These are phyloP conservation scores for Polygonum aviculare DNA, from an alignment of 148 eudicot genomes.

Conservation along the genomic window DNA sequence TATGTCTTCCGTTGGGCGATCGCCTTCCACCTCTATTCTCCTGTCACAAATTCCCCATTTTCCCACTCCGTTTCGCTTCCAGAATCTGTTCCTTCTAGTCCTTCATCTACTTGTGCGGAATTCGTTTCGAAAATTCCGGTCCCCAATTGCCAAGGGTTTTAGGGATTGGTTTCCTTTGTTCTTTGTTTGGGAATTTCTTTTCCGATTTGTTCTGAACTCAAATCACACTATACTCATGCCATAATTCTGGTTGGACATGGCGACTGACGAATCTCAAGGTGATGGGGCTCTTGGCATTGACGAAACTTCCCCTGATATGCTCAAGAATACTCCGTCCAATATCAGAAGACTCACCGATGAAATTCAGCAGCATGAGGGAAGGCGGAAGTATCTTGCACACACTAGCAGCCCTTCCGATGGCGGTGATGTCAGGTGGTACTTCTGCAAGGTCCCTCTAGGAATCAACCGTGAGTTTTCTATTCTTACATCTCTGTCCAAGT, in stretches of 20 bases:
- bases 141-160: background rate
- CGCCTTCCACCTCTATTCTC: background rate
- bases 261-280: constrained; percentile 7
- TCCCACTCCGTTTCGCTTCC: background rate
- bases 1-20: background rate
- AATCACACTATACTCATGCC: no score
- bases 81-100: background rate
- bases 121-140: background rate
- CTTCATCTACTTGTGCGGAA: background rate
- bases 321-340: constrained; percentile 81
- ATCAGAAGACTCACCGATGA: constrained; percentile 72
- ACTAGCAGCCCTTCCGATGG: constrained; percentile 88
- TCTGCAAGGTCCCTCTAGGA: constrained; percentile 80
- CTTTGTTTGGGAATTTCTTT: background rate
- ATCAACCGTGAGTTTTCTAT: constrained; percentile 44
- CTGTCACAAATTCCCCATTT: background rate
- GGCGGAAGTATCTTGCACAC: constrained; percentile 82
- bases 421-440: constrained; percentile 93
- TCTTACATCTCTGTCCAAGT: background rate
- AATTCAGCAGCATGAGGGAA: constrained; percentile 79
- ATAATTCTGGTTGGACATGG: background rate
- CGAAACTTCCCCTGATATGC: constrained; percentile 57
- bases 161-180: background rate
- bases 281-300: constrained; percentile 19
- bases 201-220: no score